A percentile compares a stretch with the other conserved stretches of the same genome.
Conservation (phyloP, 192 early-diverging fungal species). For the Coemansia sp. region DNA sequence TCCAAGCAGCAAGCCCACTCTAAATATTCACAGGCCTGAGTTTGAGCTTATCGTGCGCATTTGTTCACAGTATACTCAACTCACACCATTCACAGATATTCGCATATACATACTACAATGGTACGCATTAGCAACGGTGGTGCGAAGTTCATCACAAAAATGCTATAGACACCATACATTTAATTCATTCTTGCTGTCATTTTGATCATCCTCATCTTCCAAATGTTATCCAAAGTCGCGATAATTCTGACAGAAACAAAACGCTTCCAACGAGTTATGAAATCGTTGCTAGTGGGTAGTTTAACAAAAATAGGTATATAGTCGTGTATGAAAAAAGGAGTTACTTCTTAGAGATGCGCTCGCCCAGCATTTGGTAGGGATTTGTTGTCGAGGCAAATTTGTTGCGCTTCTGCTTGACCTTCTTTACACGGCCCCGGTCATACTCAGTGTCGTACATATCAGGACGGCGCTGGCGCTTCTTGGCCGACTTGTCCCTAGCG, state of each 20-base stretch:
- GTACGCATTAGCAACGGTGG: too few relatives aligned
- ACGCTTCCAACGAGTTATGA: neutral
- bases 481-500: slow-evolving; percentile 32
- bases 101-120: too few relatives aligned
- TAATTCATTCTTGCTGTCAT: too few relatives aligned
- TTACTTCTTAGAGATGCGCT: slow-evolving; percentile 34
- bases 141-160: too few relatives aligned
- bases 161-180: too few relatives aligned
- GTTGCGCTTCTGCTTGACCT: slow-evolving; percentile 64
- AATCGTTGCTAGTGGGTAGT: neutral
- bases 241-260: neutral
- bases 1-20: too few relatives aligned
- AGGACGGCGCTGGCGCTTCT: slow-evolving; percentile 59
- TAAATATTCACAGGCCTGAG: too few relatives aligned
- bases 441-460: slow-evolving; percentile 72
- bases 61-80: too few relatives aligned
- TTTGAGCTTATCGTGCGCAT: too few relatives aligned
- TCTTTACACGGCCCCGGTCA: slow-evolving; percentile 74
- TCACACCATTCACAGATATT: too few relatives aligned
- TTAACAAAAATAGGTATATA: neutral
- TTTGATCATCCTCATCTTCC: too few relatives aligned
- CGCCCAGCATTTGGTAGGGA: slow-evolving; percentile 53
- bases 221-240: neutral
- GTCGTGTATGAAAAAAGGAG: neutral
- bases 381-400: slow-evolving; percentile 46